Evolutionary conservation across 306 rosid genomes (phyloP).

Genomic region (Cucurbita moschata): DNA sequence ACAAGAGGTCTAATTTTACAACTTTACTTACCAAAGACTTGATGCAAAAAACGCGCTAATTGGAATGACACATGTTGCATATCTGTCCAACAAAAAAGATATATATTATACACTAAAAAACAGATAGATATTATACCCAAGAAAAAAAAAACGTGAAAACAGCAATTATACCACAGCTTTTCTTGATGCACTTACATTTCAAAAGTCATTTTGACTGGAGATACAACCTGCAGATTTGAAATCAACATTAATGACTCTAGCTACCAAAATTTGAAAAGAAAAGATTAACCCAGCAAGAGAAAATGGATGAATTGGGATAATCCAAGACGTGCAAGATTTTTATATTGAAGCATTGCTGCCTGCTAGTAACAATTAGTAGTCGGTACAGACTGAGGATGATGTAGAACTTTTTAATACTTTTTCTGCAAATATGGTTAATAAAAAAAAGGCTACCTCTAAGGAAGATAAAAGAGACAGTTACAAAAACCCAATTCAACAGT

Average conservation of each 20-base stretch:
- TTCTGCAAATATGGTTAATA: background rate
- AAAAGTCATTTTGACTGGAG: slow-evolving; percentile 89
- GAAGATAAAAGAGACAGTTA: background rate
- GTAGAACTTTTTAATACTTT: background rate
- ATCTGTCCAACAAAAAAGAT: slow-evolving; percentile 37
- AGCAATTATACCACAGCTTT: background rate
- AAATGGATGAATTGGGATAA: background rate
- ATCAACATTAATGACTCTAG: slow-evolving; percentile 2
- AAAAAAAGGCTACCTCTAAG: background rate
- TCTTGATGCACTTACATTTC: slow-evolving; percentile 57
- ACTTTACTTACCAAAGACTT: slow-evolving; percentile 73
- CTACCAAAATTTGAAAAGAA: background rate
- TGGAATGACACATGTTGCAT: slow-evolving; percentile 84
- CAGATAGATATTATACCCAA: background rate
- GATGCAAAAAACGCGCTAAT: slow-evolving; percentile 94
- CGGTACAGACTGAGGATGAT: background rate
- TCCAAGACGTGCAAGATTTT: background rate
- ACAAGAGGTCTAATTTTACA: background rate
- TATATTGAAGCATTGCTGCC: background rate
- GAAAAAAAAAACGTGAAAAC: background rate
- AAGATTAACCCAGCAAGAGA: background rate
- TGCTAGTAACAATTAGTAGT: background rate
- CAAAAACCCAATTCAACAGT: background rate
- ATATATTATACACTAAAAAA: background rate
- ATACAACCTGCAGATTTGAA: slow-evolving; percentile 51